Evolutionary conservation across 495 filamentous ascomycete species (phyloP), one percentile per base, ranked within the genome.

Genomic region (Sordaria brevicollis): DNA sequence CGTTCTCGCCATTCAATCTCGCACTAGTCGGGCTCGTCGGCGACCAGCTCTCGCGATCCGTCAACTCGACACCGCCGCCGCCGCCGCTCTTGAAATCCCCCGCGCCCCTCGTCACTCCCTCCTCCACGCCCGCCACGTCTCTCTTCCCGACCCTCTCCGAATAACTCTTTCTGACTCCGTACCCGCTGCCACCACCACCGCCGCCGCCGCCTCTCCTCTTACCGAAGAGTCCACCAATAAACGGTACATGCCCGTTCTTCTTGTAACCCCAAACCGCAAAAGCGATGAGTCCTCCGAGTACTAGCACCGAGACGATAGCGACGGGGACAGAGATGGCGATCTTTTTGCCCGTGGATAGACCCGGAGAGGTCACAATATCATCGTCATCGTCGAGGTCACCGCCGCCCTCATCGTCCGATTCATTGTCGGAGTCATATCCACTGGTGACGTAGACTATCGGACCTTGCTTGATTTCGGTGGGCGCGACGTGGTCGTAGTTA

Each of bases 21-120:
- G 41, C 43, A 5, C 35, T 35, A 31, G 29, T 68, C 38, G 57
- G 35, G 34, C 68, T 65, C 65, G 72, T 76, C 3, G 77, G 74
- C 69, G 76, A 76, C 77, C 78, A 80, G 66, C 78, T 79, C 5
- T 74, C 74, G 7, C 79, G 70, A 69, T 77, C 76, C 36, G 76
- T 78, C 68, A 80, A 36, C 72, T 78, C 69, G 65, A 78, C 73
- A 25, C 73, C 35, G 11, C 19, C 72, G 11, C 67, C 70, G 13
- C 67, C 69, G 19, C 70, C 71, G 2, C 54, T 43, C 67, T 76
- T 76, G 21, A 69, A 34, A 29, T 73, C 69, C 33, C 65, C 62
- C 2, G 65, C 68, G 4, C n/a, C 67, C 3, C 31, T 25, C 38
- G 31, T 54, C 29, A 35, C 17, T 10, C 43, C 68, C 67, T 19